Conservation (phyloP, 495 filamentous ascomycete species). For the Chaetomidium leptoderma region DNA sequence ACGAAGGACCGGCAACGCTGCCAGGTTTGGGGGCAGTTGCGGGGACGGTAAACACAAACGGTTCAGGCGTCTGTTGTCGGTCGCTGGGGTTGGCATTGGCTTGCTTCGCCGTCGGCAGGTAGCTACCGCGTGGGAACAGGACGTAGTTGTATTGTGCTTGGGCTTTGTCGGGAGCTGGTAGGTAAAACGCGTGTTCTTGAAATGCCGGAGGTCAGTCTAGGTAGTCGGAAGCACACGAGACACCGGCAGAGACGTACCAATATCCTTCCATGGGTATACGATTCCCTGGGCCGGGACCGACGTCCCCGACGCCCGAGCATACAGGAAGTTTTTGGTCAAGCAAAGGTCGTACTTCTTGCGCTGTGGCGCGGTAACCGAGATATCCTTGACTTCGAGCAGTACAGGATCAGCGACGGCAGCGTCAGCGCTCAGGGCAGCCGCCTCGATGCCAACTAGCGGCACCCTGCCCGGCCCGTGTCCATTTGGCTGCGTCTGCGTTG, state of each 20-base stretch:
- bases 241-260: conserved; percentile 57
- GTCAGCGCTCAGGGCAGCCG: conserved; percentile 18
- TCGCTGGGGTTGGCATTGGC: conserved; percentile 28
- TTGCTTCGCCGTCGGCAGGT: conserved; percentile 35
- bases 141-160: conserved; percentile 87
- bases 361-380: conserved; percentile 75
- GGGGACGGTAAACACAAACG: conserved; percentile 79
- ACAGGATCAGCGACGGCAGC: conserved; percentile 45
- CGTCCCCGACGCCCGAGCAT: conserved; percentile 60
- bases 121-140: conserved; percentile 69
- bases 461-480: conserved; percentile 12
- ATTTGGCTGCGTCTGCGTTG: conserved; percentile 24
- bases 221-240: neutral
- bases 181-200: conserved; percentile 68
- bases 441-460: conserved; percentile 6
- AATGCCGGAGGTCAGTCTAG: neutral
- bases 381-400: conserved; percentile 61
- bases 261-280: conserved; percentile 59
- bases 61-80: conserved; percentile 48
- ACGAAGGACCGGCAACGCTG: conserved; percentile 43
- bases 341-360: conserved; percentile 88
- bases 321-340: conserved; percentile 61
- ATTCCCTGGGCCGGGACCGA: conserved; percentile 66
- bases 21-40: conserved; percentile 66
- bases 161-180: conserved; percentile 88